phyloP scores from a whole-genome alignment of 192 early-diverging fungal genomes.

The Blastocladiella britannica region DNA sequence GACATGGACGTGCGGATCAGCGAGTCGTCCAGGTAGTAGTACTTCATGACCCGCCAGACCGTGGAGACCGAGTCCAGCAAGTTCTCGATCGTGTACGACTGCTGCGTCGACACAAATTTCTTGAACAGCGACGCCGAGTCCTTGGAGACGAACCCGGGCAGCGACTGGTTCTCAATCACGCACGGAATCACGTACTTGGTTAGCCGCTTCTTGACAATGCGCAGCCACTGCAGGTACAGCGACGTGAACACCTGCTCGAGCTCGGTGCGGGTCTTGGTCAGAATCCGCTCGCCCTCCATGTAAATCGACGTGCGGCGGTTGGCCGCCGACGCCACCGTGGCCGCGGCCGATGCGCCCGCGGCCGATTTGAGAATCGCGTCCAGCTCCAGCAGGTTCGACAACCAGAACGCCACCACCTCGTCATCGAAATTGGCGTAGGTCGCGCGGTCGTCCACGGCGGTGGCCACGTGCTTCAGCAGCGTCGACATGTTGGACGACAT shows the following conservation, averaged over 20 bases:
- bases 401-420: conserved; percentile 63
- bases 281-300: conserved; percentile 47
- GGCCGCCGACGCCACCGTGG: conserved; percentile 2
- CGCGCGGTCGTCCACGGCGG: conserved; percentile 52
- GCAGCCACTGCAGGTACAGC: conserved; percentile 97
- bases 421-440: conserved; percentile 9
- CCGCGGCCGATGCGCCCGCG: conserved; percentile 21
- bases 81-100: conserved; percentile 82
- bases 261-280: conserved; percentile 72
- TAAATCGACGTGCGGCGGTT: not conserved
- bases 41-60: conserved; percentile 85
- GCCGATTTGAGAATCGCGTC: conserved; percentile 69
- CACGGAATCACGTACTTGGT: conserved; percentile 87
- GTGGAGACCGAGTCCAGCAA: conserved; percentile 82
- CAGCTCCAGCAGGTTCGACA: conserved; percentile 90
- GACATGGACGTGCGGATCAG: conserved; percentile 85
- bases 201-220: conserved; percentile 85
- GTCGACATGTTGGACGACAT: conserved; percentile 60
- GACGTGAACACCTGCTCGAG: conserved; percentile 77
- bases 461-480: conserved; percentile 71
- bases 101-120: conserved; percentile 60
- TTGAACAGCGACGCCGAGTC: conserved; percentile 77
- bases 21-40: conserved; percentile 84
- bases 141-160: conserved; percentile 83
- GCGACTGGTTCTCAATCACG: conserved; percentile 83